Conservation (phyloP, 345 rosid species). For the Raphanus sativus region DNA sequence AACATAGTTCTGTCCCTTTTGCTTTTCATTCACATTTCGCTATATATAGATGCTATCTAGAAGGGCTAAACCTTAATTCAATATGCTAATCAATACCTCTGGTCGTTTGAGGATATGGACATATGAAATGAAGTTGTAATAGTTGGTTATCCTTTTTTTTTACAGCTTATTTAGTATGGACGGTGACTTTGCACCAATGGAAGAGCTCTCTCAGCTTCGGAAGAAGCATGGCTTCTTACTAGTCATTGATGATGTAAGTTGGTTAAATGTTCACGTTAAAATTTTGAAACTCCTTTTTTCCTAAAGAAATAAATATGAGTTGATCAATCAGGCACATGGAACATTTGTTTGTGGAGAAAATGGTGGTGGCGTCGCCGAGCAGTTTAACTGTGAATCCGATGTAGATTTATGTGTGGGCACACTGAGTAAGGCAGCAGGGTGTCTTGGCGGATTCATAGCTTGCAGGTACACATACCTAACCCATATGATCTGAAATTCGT, state of each 20-base stretch:
- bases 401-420: conserved; percentile 90
- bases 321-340: conserved; percentile 79
- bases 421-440: conserved; percentile 95
- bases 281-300: not conserved
- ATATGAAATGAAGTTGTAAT: not conserved
- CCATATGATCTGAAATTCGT: not conserved
- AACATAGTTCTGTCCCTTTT: not conserved
- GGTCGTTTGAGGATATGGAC: conserved; percentile 1
- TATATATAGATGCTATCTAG: not conserved
- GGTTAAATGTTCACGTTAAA: not conserved
- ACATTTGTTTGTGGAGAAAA: conserved; percentile 88
- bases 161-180: conserved; percentile 97
- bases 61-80: conserved; percentile 4
- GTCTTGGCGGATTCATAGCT: conserved; percentile 95
- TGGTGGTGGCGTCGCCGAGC: conserved; percentile 94
- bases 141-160: conserved; percentile 18
- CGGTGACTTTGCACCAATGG: conserved; percentile 97
- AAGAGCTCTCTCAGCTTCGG: conserved; percentile 71
- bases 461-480: conserved; percentile 62
- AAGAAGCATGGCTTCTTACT: conserved; percentile 72
- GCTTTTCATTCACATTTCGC: not conserved
- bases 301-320: conserved; percentile 13
- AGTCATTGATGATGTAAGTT: conserved; percentile 89
- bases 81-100: not conserved
- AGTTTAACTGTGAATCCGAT: conserved; percentile 73